Percentiles rank a stretch among this genome's conserved stretches.
phyloP scores from a whole-genome alignment of 768 basidiomycete species.

The Rhizopogon rudus region DNA sequence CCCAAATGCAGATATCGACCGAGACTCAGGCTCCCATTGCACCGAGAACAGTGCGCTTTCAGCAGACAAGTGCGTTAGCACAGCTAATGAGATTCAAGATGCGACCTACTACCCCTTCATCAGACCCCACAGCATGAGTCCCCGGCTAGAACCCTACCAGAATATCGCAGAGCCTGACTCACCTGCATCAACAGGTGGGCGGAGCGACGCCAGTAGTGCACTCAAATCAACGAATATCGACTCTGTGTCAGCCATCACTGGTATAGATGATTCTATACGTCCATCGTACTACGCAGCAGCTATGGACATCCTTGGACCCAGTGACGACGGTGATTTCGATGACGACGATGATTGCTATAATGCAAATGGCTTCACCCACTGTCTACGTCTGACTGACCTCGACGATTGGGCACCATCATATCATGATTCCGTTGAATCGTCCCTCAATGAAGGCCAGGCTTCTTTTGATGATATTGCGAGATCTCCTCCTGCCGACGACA shows the following conservation, averaged over 20 bases:
- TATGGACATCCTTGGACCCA: conserved; percentile 10
- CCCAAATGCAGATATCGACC: conserved; percentile 1
- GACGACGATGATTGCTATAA: not conserved
- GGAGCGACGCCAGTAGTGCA: not conserved
- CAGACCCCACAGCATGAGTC: no score
- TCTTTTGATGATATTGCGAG: not conserved
- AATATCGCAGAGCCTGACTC: not conserved
- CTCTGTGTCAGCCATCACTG: not conserved
- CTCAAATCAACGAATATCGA: not conserved
- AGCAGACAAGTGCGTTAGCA: not conserved
- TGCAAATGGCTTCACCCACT: not conserved
- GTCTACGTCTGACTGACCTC: not conserved
- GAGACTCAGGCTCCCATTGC: not conserved
- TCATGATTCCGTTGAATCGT: not conserved
- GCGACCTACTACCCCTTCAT: not conserved
- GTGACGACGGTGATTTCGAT: not conserved
- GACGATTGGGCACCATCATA: not conserved
- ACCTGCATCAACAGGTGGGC: not conserved
- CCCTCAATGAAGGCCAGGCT: not conserved
- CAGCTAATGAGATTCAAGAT: not conserved
- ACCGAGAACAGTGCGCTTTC: no score
- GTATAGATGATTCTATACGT: not conserved
- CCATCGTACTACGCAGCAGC: not conserved
- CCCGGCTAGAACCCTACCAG: not conserved
- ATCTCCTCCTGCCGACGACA: not conserved